Base-by-base conservation (phyloP, 2,329 filamentous ascomycete species). In the Pezicula carpinea region DNA sequence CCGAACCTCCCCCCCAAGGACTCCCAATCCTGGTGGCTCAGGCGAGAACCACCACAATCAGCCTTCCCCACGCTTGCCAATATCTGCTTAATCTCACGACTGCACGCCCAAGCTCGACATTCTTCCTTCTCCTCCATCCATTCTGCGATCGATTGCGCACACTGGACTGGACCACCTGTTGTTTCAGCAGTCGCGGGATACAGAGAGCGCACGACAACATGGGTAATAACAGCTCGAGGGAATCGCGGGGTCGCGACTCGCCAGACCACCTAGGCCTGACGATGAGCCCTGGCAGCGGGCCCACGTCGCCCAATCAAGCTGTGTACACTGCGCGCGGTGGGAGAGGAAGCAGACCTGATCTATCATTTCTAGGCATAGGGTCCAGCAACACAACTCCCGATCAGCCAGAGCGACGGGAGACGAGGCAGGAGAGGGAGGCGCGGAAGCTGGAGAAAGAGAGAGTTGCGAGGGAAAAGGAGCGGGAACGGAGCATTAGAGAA, bases 381-480 rank as follows among this genome's bases (percentile, higher is more conserved):
- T 49, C 54, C 2, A 52, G 51, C 26, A 29, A 29, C 41, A 52
- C 54, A 8, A 58, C 51, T 46, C 52, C 52, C 43, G 55, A 61
- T 6, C 49, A 50, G 14, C 56, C 59, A 8, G 63, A 65, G 48
- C 84, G 89, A 48, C 80, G 89, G 49, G 92, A 97, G 69, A 96
- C 90, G 6, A 91, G 85, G 63, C 88, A 92, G 58, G 93, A 97
- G 69, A 80, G 89, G 35, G 93, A 99, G 65, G 89, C 89, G 17
- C 79, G 92, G 53, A 87, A 85, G 53, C 70, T 89, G 46, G 92
- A 96, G 65, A 86, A 83, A 60, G 92, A 97, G 66, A 82, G 89
- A 39, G 72, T 78, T 14, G 76, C 80, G 32, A 77, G 93, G 48
- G 69, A 85, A 36, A 89, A 89, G 65, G 93, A 99, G 65, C 81